Evolutionary conservation across 2,329 filamentous ascomycete genomes (phyloP), one percentile per base, ranked within the genome.

Genomic region (Calonectria crousiana): DNA sequence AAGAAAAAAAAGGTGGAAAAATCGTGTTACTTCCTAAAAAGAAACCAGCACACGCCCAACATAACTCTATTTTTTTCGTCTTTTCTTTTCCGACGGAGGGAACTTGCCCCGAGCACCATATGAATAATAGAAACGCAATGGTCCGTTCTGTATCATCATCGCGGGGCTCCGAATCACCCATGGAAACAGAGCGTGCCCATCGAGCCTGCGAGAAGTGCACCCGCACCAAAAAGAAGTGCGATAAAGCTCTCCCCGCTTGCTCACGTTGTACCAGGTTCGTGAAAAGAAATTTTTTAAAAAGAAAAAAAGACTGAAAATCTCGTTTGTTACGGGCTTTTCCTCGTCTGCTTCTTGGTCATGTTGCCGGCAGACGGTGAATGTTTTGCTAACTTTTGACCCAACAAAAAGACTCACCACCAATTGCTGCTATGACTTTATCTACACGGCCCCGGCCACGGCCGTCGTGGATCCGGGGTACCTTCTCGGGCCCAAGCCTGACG

Each of bases 171-270:
- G 77, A 82, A 56, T 83, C 82, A 41, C 82, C 81, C 56, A 81
- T 81, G 77, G 81, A 82, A 65, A 74, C 77, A 58, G 81, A 81
- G 69, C 82, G 83, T 70, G 83, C 83, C 60, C 83, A 84, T 71
- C 78, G 83, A 47, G 83, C 83, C 32, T 84, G 83, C 78, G 83
- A 84, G 75, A 84, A 84, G 75, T 84, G 83, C 77, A 84, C 83
- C 13, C 75, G 83, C 52, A 84, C 83, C 68, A 84, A 84, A 79
- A 84, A 84, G 81, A 84, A 84, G 74, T 84, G 83, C 72, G 83
- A 84, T 78, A 84, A 84, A 78, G 83, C 81, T 41, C 75, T 84
- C 47, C 83, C 83, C 36, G 76, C 82, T 60, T 84, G 83, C 71
- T 83, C 82, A 69, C 79, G 83, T 47, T 84, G 83, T 73, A 82